Evolutionary conservation across 2,329 filamentous ascomycete genomes (phyloP), one percentile per base, ranked within the genome.

Genomic region (Fusarium sp.): DNA sequence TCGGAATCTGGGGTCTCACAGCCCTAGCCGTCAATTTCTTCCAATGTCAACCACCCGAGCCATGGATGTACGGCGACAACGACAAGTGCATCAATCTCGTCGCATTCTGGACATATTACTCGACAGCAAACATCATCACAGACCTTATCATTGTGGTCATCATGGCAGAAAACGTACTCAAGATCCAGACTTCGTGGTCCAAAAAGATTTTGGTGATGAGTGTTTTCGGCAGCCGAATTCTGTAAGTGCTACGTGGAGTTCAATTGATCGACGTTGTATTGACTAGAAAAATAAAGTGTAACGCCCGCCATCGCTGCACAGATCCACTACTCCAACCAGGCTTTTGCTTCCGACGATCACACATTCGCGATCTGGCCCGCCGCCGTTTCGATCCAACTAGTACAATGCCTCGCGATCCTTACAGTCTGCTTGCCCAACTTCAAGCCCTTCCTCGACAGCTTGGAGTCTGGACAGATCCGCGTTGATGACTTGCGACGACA

Each of bases 221-320:
- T 9, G 76, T 78, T 7, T 78, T 78, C 39, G 76, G 76, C 0
- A 76, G 76, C 34, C 72, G 76, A 51, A 75, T 77, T 7, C 53
- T 78, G 76, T 77, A 65, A 34, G 74, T 75, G 26, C 23, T 7
- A 13, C 8, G 6, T 10, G 11, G n/a, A 14, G 23, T n/a, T n/a
- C n/a, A 25, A 21, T 37, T 31, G 21, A 19, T 25, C 37, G 48
- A 53, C 18, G 25, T 3, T 1, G 10, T 5, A 19, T 26, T 18
- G 7, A 41, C 23, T n/a, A 14, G 11, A 25, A 42, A 11, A 26
- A 26, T 12, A 26, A 8, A 77, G 75, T 23, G 72, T 77, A 39
- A 71, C 70, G 5, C 77, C 77, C 4, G 76, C 74, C 12, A 69
- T 75, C 21, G 69, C 69, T n/a, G 68, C 70, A 16, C 73, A 77